phyloP scores from a whole-genome alignment of 164 flowering plant genomes.

The Hamamelis virginiana region DNA sequence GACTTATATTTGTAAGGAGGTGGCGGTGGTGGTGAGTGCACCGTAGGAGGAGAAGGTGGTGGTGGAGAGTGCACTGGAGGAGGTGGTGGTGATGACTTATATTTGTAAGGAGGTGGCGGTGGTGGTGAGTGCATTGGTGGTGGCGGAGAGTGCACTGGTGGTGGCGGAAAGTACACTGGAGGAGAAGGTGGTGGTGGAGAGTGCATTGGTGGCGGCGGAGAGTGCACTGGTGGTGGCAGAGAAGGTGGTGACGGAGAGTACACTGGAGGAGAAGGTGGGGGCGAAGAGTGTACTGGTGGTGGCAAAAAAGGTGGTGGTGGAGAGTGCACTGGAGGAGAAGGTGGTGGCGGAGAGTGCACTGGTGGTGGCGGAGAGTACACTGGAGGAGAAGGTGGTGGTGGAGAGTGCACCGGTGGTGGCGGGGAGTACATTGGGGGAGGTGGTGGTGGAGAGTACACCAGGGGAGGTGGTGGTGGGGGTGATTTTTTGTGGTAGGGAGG shows the following conservation, averaged over 20 bases:
- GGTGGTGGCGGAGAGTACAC: too few relatives aligned
- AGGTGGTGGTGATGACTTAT: constrained; percentile 16
- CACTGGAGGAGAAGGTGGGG: too few relatives aligned
- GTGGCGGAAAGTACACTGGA: constrained; percentile 13
- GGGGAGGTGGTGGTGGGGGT: too few relatives aligned
- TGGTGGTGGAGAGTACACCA: too few relatives aligned
- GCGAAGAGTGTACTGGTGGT: constrained; percentile 3
- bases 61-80: not conserved
- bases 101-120: constrained; percentile 8
- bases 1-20: not conserved
- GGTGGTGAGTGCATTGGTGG: constrained; percentile 7
- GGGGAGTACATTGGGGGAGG: constrained; percentile 5
- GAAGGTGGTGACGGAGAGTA: not conserved
- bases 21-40: too few relatives aligned
- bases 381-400: too few relatives aligned
- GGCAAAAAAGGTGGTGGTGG: not conserved
- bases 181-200: not conserved
- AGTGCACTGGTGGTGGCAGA: constrained; percentile 16
- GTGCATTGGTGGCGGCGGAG: too few relatives aligned
- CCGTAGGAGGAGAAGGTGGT: not conserved
- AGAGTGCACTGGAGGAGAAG: too few relatives aligned
- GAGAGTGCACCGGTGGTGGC: not conserved
- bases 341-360: too few relatives aligned
- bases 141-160: constrained; percentile 12
- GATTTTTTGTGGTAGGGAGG: too few relatives aligned